Evolutionary conservation across 129 eudicot genomes (phyloP), one percentile per base, ranked within the genome.

Genomic region (Cynara cardunculus): DNA sequence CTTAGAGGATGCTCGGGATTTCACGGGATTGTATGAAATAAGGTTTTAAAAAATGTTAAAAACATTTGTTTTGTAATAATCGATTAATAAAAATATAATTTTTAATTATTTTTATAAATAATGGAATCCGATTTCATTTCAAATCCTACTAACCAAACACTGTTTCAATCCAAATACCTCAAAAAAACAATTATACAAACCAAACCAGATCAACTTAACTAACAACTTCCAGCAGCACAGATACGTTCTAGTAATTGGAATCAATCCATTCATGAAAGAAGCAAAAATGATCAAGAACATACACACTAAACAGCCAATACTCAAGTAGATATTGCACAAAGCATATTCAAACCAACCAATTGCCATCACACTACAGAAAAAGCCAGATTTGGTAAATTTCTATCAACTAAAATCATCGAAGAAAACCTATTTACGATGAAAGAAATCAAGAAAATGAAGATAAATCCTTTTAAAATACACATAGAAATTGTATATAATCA

Each of bases 281-380:
- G 59, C 59, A 53, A 53, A 53, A 24, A n/a, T 56, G 65, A 2
- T n/a, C 24, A 18, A 18, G 21, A 56, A 56, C 25, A 46, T 6
- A 46, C 61, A 14, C 61, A 14, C 71, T 67, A 67, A 67, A 68
- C 73, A 71, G 27, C 32, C 49, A 62, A 21, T 19, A 30, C 26
- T 62, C 0, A 21, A 62, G 27, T 21, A 62, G 68, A 62, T 62
- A 62, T 19, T 22, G 27, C 25, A 22, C 68, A 62, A 27, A n/a
- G 75, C 27, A 71, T 18, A 71, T 34, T 71, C 26, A 71, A 9
- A 71, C 25, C 41, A 71, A 71, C 75, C 53, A 71, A 71, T 32
- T 34, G 75, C 26, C 46, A 70, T 56, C 65, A 41, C 53, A 41
- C 53, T 10, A 11, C 8, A 64, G 1, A 64, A 64, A 62, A n/a